Evolutionary conservation across 306 rosid genomes (phyloP).

Genomic region (Cyclanthera cordifolia): DNA sequence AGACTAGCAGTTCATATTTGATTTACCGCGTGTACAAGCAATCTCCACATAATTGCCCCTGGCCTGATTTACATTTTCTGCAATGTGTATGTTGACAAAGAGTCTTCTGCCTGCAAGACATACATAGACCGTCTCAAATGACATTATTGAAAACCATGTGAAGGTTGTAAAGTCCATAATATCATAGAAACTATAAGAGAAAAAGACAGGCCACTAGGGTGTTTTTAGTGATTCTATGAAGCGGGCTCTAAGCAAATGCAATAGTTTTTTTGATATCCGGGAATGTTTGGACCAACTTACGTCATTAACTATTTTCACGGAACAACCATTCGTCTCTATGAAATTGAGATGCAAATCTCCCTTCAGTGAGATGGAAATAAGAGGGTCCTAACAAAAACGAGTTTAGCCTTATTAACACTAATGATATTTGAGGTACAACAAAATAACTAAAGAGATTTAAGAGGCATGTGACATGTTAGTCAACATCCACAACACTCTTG

Average conservation of each 20-base stretch:
- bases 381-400: not conserved
- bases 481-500: not conserved
- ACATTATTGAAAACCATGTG: not conserved
- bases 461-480: not conserved
- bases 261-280: too few species aligned
- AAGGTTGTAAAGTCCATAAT: not conserved
- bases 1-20: conserved; percentile 9
- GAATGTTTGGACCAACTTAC: too few species aligned
- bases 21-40: conserved; percentile 70
- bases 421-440: not conserved
- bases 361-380: not conserved
- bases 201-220: not conserved
- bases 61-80: conserved; percentile 47
- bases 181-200: not conserved
- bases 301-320: too few species aligned
- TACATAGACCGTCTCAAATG: not conserved
- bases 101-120: conserved; percentile 56
- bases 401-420: not conserved
- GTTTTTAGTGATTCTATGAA: not conserved
- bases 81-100: conserved; percentile 39
- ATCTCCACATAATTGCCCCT: conserved; percentile 68
- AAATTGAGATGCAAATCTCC: not conserved
- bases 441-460: not conserved
- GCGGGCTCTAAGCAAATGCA: not conserved
- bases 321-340: not conserved